These are phyloP conservation scores for Lipomyces japonicus DNA, from an alignment of 805 yeast genomes.

Conservation along the genomic window DNA sequence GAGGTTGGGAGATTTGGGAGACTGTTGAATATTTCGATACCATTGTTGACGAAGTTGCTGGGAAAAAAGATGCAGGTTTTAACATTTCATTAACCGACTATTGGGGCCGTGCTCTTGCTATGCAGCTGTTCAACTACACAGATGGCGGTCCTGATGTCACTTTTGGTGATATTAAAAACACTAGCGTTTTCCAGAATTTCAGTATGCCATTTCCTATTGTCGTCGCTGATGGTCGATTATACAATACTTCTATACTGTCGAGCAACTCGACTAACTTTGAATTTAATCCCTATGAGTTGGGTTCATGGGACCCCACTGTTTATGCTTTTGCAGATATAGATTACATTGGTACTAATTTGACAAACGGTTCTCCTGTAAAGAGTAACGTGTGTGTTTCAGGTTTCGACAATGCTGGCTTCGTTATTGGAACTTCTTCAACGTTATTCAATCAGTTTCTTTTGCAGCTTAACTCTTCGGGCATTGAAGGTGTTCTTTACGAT, in stretches of 20 bases:
- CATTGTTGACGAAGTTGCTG: conserved; percentile 44
- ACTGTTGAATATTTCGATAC: conserved; percentile 46
- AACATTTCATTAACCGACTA: conserved; percentile 65
- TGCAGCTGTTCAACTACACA: conserved; percentile 62
- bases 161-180: conserved; percentile 55
- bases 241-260: conserved; percentile 50
- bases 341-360: conserved; percentile 65
- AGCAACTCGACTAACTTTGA: conserved; percentile 61
- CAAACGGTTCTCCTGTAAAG: conserved; percentile 53
- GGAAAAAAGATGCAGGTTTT: conserved; percentile 61
- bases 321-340: conserved; percentile 60
- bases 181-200: conserved; percentile 56
- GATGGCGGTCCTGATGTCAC: conserved; percentile 63
- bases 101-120: conserved; percentile 74
- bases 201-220: conserved; percentile 71
- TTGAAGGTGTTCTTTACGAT: conserved; percentile 47
- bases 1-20: conserved; percentile 51
- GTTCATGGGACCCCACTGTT: conserved; percentile 82
- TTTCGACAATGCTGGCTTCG: conserved; percentile 75
- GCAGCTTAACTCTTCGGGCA: conserved; percentile 52
- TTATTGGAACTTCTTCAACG: conserved; percentile 79
- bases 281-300: conserved; percentile 62
- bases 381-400: conserved; percentile 57
- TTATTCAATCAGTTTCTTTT: conserved; percentile 67
- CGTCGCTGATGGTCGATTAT: conserved; percentile 47